Conservation (phyloP, 2,329 filamentous ascomycete species). For the Taxawa tesnikishii region DNA sequence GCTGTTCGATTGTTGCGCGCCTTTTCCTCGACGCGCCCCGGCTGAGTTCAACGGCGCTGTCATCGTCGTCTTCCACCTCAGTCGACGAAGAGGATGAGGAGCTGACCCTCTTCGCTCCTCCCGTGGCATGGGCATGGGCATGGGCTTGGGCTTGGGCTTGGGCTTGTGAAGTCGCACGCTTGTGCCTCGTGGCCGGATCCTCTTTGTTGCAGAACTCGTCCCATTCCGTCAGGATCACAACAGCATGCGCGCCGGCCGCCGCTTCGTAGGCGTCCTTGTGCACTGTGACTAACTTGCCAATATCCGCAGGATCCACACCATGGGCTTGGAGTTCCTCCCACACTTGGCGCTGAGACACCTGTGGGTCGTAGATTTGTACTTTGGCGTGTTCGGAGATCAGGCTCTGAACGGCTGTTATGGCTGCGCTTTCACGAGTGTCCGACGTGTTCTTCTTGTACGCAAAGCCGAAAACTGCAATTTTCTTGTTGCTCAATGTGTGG, state of each 20-base stretch:
- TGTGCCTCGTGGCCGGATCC: conserved; percentile 4
- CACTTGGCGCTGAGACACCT: conserved; percentile 21
- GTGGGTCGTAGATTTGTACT: conserved; percentile 57
- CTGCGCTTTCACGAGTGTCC: conserved; percentile 60
- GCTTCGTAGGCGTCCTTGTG: conserved; percentile 18
- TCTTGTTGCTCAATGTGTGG: conserved; percentile 57
- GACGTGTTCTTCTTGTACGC: conserved; percentile 72
- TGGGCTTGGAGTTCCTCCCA: conserved; percentile 17
- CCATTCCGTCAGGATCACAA: conserved; percentile 22
- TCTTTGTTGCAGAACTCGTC: conserved; percentile 22
- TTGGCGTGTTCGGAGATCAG: conserved; percentile 52
- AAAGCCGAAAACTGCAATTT: conserved; percentile 59
- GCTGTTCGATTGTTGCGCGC: conserved; percentile 2
- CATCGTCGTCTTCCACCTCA: conserved; percentile 5
- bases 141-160: conserved; percentile 5
- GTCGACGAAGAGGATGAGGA: conserved; percentile 2
- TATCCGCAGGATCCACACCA: conserved; percentile 10
- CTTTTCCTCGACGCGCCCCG: neutral
- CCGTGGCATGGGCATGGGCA: too few relatives aligned
- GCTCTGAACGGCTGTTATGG: conserved; percentile 53
- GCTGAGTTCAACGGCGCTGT: conserved; percentile 3
- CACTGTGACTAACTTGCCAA: conserved; percentile 16
- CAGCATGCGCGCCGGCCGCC: conserved; percentile 20
- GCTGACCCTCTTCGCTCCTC: neutral
- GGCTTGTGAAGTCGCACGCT: conserved; percentile 1